phyloP scores from a whole-genome alignment of 179 eudicot species.

The Beta lomatogona region DNA sequence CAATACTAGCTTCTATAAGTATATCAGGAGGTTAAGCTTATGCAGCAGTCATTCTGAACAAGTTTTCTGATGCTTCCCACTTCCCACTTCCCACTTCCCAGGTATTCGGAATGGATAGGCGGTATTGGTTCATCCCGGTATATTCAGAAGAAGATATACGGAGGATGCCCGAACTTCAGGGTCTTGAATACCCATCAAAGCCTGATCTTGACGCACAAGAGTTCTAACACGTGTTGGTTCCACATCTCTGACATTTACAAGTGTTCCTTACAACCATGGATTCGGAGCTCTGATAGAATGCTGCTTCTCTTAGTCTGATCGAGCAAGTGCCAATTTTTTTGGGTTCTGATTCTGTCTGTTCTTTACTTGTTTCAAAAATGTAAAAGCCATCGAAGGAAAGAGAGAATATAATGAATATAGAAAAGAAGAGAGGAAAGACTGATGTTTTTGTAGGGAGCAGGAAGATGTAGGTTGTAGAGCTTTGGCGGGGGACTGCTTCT shows the following conservation, averaged over 20 bases:
- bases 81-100: no score
- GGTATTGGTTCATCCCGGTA: constrained; percentile 79
- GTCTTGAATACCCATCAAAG: constrained; percentile 86
- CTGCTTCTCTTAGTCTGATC: constrained; percentile 10
- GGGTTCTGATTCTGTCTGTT: constrained; percentile 15
- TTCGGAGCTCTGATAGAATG: constrained; percentile 12
- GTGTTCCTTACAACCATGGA: neutral
- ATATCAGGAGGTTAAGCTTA: neutral
- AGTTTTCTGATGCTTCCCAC: constrained; percentile 18
- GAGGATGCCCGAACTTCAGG: constrained; percentile 88
- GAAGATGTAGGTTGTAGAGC: constrained; percentile 19
- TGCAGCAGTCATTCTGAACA: neutral
- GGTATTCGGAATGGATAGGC: constrained; percentile 84
- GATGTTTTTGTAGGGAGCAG: constrained; percentile 10
- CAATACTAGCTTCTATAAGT: neutral
- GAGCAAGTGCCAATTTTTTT: neutral
- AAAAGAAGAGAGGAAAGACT: constrained; percentile 12
- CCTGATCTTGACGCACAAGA: constrained; percentile 73
- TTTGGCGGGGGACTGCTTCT: neutral
- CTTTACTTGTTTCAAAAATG: neutral
- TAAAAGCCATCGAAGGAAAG: neutral
- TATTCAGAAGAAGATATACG: constrained; percentile 86
- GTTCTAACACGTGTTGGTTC: constrained; percentile 30
- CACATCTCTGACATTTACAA: constrained; percentile 20
- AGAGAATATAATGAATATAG: neutral